phyloP scores from a whole-genome alignment of 1,284 basidiomycete species.

The Sporisorium reilianum region DNA sequence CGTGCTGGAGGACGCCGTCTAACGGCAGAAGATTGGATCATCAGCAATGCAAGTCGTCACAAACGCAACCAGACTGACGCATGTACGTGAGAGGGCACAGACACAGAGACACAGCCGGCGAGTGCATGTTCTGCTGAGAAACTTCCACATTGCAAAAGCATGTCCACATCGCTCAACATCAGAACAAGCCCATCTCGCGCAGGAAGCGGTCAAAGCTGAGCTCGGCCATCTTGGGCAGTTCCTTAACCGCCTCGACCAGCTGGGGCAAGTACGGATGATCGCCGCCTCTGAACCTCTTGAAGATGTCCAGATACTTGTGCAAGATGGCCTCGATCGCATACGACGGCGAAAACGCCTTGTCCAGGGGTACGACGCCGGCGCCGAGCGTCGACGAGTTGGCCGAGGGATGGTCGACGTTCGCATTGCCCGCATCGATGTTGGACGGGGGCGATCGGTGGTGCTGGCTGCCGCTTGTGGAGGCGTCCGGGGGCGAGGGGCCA shows the following conservation, averaged over 20 bases:
- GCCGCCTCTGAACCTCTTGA: conserved; percentile 50
- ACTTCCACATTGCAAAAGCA: no score
- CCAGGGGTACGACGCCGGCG: conserved; percentile 18
- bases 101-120: not conserved
- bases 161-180: not conserved
- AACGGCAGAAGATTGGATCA: not conserved
- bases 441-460: conserved; percentile 12
- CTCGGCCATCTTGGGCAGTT: conserved; percentile 53
- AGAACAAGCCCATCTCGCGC: conserved; percentile 42
- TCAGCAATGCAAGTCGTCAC: conserved; percentile 1
- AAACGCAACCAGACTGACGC: no score
- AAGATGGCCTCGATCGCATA: conserved; percentile 55
- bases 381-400: conserved; percentile 10
- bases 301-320: conserved; percentile 57
- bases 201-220: conserved; percentile 42
- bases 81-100: not conserved
- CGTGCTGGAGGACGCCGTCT: conserved; percentile 66
- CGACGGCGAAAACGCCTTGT: conserved; percentile 40
- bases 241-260: conserved; percentile 54
- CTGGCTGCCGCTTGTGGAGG: not conserved
- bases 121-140: not conserved
- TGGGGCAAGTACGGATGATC: conserved; percentile 55
- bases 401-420: conserved; percentile 12
- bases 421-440: not conserved
- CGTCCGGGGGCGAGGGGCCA: conserved; percentile 32